Evolutionary conservation across 2,329 filamentous ascomycete genomes (phyloP), one percentile per base, ranked within the genome.

Genomic region (Proliferodiscus dingleyae): DNA sequence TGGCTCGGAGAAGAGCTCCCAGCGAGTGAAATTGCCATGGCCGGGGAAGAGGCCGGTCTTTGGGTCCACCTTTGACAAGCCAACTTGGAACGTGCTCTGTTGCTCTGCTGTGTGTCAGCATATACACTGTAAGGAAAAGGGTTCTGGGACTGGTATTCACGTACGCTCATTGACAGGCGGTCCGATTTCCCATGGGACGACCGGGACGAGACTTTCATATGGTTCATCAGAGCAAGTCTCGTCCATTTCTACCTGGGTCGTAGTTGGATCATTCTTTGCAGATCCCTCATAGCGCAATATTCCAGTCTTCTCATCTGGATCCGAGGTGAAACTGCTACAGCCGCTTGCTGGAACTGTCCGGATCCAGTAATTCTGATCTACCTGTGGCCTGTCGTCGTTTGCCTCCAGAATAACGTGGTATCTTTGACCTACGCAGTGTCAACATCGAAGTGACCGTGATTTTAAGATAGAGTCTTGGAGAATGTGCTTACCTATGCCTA

Each of bases 351-450:
- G 38, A 23, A 44, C 45, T 10, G 49, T 49, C 10, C 53, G 45
- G 67, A 84, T 77, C 76, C 77, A 83, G 56, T 76, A 80, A 5
- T 75, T 67, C 15, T 53, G 41, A n/a, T 44, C 23, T 21, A 19
- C 6, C 8, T 18, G 11, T 26, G 36, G 15, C 3, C 6, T 26
- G 8, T 33, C 21, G 1, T 8, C 22, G 15, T 34, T 60, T 7
- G 73, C 75, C 23, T 66, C 69, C 45, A 79, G 70, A 3, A 75
- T 54, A 61, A 61, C 44, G 44, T 58, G 46, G 52, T 61, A 67
- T 51, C 67, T 59, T 55, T 82, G 78, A 37, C 74, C 63, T 50
- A 82, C n/a, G n/a, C n/a, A n/a, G n/a, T n/a, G n/a, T n/a, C n/a
- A n/a, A n/a, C n/a, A n/a, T n/a, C n/a, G n/a, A n/a, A n/a, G n/a